Conservation (phyloP, 2,329 filamentous ascomycete species). For the Sporothrix brasiliensis region DNA sequence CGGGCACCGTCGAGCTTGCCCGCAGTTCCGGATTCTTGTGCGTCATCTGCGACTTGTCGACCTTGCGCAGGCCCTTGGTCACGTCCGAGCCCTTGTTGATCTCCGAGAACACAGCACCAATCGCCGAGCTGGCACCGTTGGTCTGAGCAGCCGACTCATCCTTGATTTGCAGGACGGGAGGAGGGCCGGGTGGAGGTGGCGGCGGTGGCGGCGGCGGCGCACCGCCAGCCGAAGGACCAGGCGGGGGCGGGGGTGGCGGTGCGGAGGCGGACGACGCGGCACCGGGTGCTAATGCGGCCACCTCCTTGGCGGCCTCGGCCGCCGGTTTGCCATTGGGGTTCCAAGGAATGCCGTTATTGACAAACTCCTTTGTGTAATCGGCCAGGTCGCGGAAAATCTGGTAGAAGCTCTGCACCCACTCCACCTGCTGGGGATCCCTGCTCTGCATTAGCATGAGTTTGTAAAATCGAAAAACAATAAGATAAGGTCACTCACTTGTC, state of each 20-base stretch:
- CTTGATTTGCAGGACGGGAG: constrained; percentile 65
- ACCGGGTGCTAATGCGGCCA: constrained; percentile 52
- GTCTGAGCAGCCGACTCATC: constrained; percentile 51
- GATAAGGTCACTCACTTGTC: constrained; percentile 54
- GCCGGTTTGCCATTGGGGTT: constrained; percentile 77
- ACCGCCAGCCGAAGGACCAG: constrained; percentile 53
- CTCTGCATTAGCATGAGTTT: neutral
- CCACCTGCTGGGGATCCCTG: constrained; percentile 77
- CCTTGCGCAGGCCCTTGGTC: constrained; percentile 86
- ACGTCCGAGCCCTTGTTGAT: constrained; percentile 88
- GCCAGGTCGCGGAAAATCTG: constrained; percentile 81
- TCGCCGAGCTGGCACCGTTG: constrained; percentile 58
- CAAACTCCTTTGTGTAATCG: constrained; percentile 83
- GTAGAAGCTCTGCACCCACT: constrained; percentile 94
- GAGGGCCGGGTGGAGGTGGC: constrained; percentile 70
- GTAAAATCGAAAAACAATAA: neutral
- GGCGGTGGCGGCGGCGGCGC: constrained; percentile 66
- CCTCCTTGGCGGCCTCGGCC: constrained; percentile 63
- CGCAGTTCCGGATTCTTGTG: constrained; percentile 95
- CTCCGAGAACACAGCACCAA: constrained; percentile 87
- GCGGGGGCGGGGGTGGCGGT: constrained; percentile 55
- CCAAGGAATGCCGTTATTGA: constrained; percentile 79
- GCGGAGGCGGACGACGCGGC: constrained; percentile 41
- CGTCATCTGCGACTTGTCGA: constrained; percentile 94
- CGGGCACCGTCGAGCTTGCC: constrained; percentile 69